Evolutionary conservation across 2,329 filamentous ascomycete genomes (phyloP).

Genomic region (Apiospora kogelbergensis): DNA sequence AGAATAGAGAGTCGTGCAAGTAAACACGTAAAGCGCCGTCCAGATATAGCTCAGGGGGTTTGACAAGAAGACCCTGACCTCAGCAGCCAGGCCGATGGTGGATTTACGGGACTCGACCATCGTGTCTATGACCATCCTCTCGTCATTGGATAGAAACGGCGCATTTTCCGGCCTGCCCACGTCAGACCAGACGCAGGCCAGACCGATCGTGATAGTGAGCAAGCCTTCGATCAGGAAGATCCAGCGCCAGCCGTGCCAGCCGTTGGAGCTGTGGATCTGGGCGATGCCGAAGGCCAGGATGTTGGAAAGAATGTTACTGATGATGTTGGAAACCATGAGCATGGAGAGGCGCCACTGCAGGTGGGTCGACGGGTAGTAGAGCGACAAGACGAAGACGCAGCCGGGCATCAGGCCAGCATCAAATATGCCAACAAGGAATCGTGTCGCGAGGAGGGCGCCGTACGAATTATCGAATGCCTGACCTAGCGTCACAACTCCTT

Average conservation of each 20-base stretch:
- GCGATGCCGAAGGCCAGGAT: conserved; percentile 69
- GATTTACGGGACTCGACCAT: conserved; percentile 12
- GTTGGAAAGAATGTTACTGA: conserved; percentile 63
- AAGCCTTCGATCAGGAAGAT: conserved; percentile 71
- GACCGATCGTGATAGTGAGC: conserved; percentile 62
- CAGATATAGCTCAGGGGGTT: conserved; percentile 21
- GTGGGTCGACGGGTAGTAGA: conserved; percentile 23
- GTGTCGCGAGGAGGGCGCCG: conserved; percentile 20
- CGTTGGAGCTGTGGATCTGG: conserved; percentile 66
- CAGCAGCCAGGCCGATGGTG: conserved; percentile 10
- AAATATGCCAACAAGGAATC: conserved; percentile 24
- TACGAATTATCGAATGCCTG: conserved; percentile 26
- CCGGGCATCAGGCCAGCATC: conserved; percentile 26
- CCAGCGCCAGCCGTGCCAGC: conserved; percentile 61
- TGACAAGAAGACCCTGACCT: conserved; percentile 18
- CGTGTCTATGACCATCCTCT: conserved; percentile 12
- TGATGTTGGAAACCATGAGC: conserved; percentile 24
- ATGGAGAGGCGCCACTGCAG: conserved; percentile 25
- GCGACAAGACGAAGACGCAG: conserved; percentile 23
- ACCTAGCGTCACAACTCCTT: conserved; percentile 18
- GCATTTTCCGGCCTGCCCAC: conserved; percentile 18
- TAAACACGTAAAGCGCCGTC: conserved; percentile 18
- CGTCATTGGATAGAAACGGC: conserved; percentile 16
- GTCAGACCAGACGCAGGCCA: conserved; percentile 28
- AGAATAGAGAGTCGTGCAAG: conserved; percentile 18